phyloP scores from a whole-genome alignment of 2,329 filamentous ascomycete genomes.

The Fusarium sp. region DNA sequence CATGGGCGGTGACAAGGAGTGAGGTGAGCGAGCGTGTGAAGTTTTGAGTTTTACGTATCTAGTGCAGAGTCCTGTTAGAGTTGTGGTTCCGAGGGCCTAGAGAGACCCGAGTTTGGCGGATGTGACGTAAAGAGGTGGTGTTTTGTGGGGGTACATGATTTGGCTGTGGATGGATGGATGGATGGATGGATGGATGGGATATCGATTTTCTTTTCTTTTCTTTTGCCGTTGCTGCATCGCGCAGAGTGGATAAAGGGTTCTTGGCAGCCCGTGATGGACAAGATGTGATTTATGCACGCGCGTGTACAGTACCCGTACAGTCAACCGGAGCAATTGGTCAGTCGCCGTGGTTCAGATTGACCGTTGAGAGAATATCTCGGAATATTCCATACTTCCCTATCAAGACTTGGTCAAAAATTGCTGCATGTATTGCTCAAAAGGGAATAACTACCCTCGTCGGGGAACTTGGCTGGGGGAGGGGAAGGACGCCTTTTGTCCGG shows the following conservation, averaged over 20 bases:
- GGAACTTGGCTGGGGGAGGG: background rate
- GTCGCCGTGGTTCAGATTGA: background rate
- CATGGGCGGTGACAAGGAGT: slow-evolving; percentile 6
- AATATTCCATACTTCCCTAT: background rate
- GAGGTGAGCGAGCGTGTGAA: background rate
- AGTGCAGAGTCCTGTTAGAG: background rate
- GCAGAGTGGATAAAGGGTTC: background rate
- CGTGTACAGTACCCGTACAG: background rate
- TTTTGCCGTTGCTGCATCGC: background rate
- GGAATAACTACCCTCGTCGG: background rate
- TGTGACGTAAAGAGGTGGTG: background rate
- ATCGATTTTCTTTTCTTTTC: background rate
- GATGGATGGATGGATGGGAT: background rate
- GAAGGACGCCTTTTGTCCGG: slow-evolving; percentile 9
- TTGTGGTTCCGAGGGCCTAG: background rate
- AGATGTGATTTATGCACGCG: background rate
- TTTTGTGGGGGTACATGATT: background rate
- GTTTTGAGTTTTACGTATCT: background rate
- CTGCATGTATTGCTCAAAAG: background rate
- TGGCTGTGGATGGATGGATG: background rate
- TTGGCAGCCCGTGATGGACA: background rate
- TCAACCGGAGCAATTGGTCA: background rate
- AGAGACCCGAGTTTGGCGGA: background rate
- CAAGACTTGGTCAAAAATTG: background rate
- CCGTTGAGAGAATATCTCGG: background rate